Conservation (phyloP, 2,329 filamentous ascomycete genomes). For the Cladosporium sphaerospermum region DNA sequence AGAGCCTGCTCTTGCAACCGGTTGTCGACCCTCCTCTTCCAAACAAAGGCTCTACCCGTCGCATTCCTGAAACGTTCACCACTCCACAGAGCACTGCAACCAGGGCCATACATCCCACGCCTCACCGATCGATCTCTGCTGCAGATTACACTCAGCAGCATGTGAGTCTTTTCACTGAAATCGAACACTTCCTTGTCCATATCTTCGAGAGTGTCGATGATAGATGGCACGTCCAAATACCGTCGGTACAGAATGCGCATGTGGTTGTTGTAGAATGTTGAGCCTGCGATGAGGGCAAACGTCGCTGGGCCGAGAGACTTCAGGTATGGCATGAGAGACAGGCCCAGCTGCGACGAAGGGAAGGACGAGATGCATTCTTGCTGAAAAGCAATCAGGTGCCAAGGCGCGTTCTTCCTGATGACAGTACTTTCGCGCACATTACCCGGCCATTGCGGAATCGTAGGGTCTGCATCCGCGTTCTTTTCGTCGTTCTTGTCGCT, state of each 20-base stretch:
- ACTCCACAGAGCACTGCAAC: background rate
- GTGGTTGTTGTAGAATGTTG: constrained; percentile 9
- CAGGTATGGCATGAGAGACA: constrained; percentile 7
- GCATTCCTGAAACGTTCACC: background rate
- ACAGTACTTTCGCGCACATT: background rate
- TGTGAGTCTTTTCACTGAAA: background rate
- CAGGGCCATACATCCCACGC: background rate
- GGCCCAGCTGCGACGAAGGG: background rate
- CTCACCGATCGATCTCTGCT: background rate
- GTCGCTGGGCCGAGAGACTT: constrained; percentile 8
- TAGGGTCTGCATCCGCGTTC: background rate
- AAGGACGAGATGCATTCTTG: background rate
- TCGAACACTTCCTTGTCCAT: constrained; percentile 12
- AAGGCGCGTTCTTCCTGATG: background rate
- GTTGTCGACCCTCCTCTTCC: background rate
- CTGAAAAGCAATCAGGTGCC: background rate
- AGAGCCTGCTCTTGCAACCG: constrained; percentile 5
- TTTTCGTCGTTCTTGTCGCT: background rate
- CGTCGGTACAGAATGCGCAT: constrained; percentile 2
- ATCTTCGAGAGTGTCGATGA: constrained; percentile 6
- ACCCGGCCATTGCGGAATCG: constrained; percentile 3
- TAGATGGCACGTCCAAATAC: background rate
- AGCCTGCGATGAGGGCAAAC: constrained; percentile 1
- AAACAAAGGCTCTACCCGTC: background rate
- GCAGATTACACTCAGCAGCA: background rate